Conservation (phyloP, 768 basidiomycete species). For the Mycena galopus region DNA sequence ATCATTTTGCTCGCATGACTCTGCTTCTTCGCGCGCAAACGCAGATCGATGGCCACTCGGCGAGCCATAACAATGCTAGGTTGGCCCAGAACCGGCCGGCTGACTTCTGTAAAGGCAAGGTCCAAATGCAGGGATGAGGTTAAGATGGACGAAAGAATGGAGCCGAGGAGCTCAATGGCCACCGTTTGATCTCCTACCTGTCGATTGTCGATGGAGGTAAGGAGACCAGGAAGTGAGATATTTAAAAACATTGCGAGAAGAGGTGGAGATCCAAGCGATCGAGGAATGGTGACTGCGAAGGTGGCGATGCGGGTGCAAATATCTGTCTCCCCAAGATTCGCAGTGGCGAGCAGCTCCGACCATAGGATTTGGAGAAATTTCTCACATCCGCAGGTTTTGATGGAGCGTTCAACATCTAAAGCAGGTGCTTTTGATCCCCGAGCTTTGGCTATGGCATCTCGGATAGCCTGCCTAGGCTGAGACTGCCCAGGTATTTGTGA, state of each 20-base stretch:
- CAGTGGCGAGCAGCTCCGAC: constrained; percentile 69
- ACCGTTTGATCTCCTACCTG: constrained; percentile 66
- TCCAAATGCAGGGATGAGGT: constrained; percentile 80
- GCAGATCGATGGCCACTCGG: constrained; percentile 73
- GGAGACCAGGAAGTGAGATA: constrained; percentile 72
- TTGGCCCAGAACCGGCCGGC: constrained; percentile 68
- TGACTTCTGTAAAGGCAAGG: constrained; percentile 70
- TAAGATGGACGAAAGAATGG: constrained; percentile 73
- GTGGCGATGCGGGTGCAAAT: constrained; percentile 74
- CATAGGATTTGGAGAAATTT: constrained; percentile 78
- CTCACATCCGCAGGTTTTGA: constrained; percentile 68
- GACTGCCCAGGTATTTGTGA: constrained; percentile 59
- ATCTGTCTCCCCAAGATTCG: constrained; percentile 72
- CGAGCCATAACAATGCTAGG: constrained; percentile 74
- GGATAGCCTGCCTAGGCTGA: constrained; percentile 70
- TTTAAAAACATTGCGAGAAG: constrained; percentile 83
- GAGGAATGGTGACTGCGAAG: constrained; percentile 76
- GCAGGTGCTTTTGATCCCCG: constrained; percentile 72
- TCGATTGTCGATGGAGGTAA: constrained; percentile 68
- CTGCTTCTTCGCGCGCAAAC: constrained; percentile 54
- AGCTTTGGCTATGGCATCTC: constrained; percentile 67
- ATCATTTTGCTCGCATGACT: constrained; percentile 67
- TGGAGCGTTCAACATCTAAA: constrained; percentile 76
- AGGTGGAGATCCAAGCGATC: constrained; percentile 63
- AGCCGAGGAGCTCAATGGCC: constrained; percentile 73